Base-by-base conservation (phyloP, 176 grass and related monocot species). In the Guadua angustifolia region DNA sequence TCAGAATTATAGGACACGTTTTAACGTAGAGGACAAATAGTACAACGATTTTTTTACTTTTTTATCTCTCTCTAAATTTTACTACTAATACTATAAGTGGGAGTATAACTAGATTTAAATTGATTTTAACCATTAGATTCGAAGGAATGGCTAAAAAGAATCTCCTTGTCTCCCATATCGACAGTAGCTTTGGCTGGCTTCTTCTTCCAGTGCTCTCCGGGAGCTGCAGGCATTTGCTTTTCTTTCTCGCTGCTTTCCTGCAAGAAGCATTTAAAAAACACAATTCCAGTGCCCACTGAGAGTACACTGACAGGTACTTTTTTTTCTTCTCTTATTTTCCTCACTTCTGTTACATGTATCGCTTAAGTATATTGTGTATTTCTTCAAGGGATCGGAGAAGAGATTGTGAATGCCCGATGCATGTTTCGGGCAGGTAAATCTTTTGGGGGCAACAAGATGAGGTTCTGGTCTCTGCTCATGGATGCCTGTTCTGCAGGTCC, bases 381-480 rank as follows among this genome's bases (percentile, higher is more conserved):
- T 38, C 29, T 49, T 36, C 25, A 14, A 6, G 32, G 33, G 2
- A 15, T 14, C 7, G 1, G 21, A 33, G 17, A 74, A 53, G 29
- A 25, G 10, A 22, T 42, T 76, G 13, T 78, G 46, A 55, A 36
- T 24, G 44, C 21, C 8, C 58, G 33, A 6, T 44, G 49, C n/a
- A 33, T 43, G 39, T 61, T 29, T 71, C 14, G 46, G 12, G 1
- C 74, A 69, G 49, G 58, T 79, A 10, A 38, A 52, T 26, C 25
- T 39, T n/a, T n/a, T 66, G 43, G 53, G 73, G 58, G 33, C 22
- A 5, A 42, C 9, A 79, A 53, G 47, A 88, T 88, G 87, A 80
- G 63, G 44, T 85, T 90, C 68, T 88, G 82, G 87, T 81, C 87
- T 32, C 82, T 92, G 73, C 65, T 92, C 16, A 47, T 39, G 74